Evolutionary conservation across 495 filamentous ascomycete species (phyloP).

Genomic region (Glonium stellatum): DNA sequence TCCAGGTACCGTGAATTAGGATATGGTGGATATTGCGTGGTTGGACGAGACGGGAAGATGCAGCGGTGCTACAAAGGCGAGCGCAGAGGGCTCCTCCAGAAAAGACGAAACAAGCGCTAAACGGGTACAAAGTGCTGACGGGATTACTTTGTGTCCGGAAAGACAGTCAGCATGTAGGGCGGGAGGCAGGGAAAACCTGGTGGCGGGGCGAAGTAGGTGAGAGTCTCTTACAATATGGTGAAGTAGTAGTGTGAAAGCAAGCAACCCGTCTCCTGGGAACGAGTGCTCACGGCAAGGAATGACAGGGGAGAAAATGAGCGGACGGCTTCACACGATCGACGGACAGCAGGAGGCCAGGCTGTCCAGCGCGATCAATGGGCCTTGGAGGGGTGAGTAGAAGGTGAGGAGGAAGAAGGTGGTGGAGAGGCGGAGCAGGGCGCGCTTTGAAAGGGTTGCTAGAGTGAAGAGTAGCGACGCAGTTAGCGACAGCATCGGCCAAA

Average conservation of each 20-base stretch:
- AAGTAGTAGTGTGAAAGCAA: not conserved
- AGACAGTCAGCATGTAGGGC: constrained; percentile 19
- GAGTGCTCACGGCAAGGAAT: constrained; percentile 14
- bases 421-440: not conserved
- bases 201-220: constrained; percentile 5
- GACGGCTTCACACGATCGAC: constrained; percentile 20
- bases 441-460: too few relatives aligned
- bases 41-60: constrained; percentile 17
- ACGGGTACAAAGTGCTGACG: constrained; percentile 21
- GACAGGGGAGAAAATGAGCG: constrained; percentile 25
- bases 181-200: constrained; percentile 4
- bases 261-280: not conserved
- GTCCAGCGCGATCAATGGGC: constrained; percentile 21
- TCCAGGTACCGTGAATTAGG: constrained; percentile 15
- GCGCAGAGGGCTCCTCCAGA: constrained; percentile 10
- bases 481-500: too few relatives aligned
- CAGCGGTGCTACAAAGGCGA: constrained; percentile 19
- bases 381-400: constrained; percentile 4
- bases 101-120: constrained; percentile 29
- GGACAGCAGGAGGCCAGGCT: constrained; percentile 14
- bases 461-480: too few relatives aligned
- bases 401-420: constrained; percentile 4
- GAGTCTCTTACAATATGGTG: not conserved
- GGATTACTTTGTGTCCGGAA: constrained; percentile 18
- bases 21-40: constrained; percentile 3